A percentile compares a stretch with the other conserved stretches of the same genome.
Conservation (phyloP, 2,329 filamentous ascomycete species). For the Talaromyces marneffei region DNA sequence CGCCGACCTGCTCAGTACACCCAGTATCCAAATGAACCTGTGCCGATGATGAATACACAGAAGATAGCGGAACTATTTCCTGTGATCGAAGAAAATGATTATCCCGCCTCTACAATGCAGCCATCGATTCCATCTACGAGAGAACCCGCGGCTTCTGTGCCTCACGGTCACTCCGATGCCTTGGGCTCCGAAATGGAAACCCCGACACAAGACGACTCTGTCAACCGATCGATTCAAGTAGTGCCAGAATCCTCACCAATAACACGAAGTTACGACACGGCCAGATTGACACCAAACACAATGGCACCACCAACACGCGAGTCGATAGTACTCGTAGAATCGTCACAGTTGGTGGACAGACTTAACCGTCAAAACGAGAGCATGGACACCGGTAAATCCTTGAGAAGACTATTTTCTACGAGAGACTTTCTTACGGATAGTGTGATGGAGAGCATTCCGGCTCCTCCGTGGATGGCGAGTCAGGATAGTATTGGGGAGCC, state of each 20-base stretch:
- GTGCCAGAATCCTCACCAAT: conserved; percentile 38
- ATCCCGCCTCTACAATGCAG: conserved; percentile 15
- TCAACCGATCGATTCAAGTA: conserved; percentile 26
- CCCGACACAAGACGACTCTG: conserved; percentile 8
- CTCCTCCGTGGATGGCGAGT: conserved; percentile 36
- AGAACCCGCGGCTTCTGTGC: conserved; percentile 12
- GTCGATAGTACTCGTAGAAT: conserved; percentile 36
- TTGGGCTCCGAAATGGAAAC: conserved; percentile 15
- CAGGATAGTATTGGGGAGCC: conserved; percentile 36
- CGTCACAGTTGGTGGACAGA: conserved; percentile 34
- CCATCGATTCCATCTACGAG: conserved; percentile 8
- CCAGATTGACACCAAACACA: conserved; percentile 12
- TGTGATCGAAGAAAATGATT: not conserved
- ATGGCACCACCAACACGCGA: conserved; percentile 20
- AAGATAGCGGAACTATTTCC: conserved; percentile 36
- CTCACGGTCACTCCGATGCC: conserved; percentile 8
- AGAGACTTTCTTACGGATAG: conserved; percentile 38
- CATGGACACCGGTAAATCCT: conserved; percentile 14
- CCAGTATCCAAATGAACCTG: conserved; percentile 33
- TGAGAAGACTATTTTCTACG: conserved; percentile 24
- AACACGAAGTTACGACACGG: conserved; percentile 17
- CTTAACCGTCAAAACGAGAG: conserved; percentile 16
- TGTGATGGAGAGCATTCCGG: conserved; percentile 40
- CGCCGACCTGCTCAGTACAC: conserved; percentile 31
- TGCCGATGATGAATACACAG: conserved; percentile 32